Evolutionary conservation across 2,329 filamentous ascomycete genomes (phyloP).

Genomic region (Zalaria sp.): DNA sequence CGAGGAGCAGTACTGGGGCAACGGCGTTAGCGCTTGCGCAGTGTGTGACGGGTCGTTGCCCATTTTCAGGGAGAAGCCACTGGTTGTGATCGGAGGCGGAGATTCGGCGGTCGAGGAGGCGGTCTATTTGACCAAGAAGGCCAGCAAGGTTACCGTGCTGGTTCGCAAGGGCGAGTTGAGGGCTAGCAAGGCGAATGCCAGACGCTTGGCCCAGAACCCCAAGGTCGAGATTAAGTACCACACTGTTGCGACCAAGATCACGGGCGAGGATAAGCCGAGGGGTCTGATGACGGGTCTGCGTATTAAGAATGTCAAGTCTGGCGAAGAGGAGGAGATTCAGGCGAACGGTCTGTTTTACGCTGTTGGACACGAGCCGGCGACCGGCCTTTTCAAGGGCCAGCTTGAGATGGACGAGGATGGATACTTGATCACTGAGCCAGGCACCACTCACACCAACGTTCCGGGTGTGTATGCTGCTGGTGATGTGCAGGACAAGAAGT

Average conservation of each 20-base stretch:
- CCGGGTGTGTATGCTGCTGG: slow-evolving; percentile 92
- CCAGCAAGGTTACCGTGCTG: slow-evolving; percentile 83
- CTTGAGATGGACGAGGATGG: slow-evolving; percentile 78
- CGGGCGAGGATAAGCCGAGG: slow-evolving; percentile 58
- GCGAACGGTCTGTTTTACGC: slow-evolving; percentile 95
- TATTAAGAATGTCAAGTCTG: slow-evolving; percentile 65
- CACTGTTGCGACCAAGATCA: slow-evolving; percentile 65
- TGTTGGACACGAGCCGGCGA: slow-evolving; percentile 91
- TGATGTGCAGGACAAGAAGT: slow-evolving; percentile 97
- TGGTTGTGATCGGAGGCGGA: slow-evolving; percentile 91
- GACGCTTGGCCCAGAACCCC: slow-evolving; percentile 63
- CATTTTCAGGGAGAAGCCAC: slow-evolving; percentile 91
- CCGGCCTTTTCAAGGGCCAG: slow-evolving; percentile 78
- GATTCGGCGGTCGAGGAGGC: slow-evolving; percentile 97
- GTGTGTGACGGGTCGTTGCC: slow-evolving; percentile 95
- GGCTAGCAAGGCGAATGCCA: slow-evolving; percentile 85
- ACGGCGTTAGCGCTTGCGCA: slow-evolving; percentile 88
- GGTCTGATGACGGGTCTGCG: slow-evolving; percentile 81
- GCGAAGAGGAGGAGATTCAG: slow-evolving; percentile 66
- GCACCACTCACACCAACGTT: slow-evolving; percentile 74
- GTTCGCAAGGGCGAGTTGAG: slow-evolving; percentile 78
- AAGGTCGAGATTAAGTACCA: slow-evolving; percentile 90
- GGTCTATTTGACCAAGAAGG: slow-evolving; percentile 95
- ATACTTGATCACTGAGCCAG: slow-evolving; percentile 80
- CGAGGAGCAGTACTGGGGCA: slow-evolving; percentile 95